These are phyloP conservation scores for Nevesoporus exiguus DNA, from an alignment of 768 basidiomycete species.

Conservation along the genomic window DNA sequence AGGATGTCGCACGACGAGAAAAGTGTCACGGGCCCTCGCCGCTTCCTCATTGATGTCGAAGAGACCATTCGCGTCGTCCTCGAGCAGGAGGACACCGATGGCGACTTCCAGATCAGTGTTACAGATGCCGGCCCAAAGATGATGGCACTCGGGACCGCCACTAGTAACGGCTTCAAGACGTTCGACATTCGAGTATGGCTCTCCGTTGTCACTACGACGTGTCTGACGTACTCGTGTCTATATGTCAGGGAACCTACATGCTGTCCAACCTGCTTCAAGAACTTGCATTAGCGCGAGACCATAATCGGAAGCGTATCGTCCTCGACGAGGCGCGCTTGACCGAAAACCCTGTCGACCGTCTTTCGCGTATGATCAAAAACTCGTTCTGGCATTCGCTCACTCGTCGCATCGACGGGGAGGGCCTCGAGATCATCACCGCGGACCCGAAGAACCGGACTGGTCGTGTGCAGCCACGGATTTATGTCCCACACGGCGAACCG, in stretches of 20 bases:
- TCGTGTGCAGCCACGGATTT: conserved; percentile 87
- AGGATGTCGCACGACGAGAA: conserved; percentile 94
- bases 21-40: conserved; percentile 70
- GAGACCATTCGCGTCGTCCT: conserved; percentile 95
- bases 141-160: conserved; percentile 93
- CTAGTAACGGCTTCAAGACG: conserved; percentile 96
- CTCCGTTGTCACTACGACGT: neutral
- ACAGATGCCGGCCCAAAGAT: conserved; percentile 97
- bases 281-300: conserved; percentile 92
- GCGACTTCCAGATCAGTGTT: conserved; percentile 94
- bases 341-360: conserved; percentile 95
- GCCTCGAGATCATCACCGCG: conserved; percentile 94
- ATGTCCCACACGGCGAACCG: conserved; percentile 90
- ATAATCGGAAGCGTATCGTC: conserved; percentile 92
- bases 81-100: conserved; percentile 97
- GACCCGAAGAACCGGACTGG: conserved; percentile 97
- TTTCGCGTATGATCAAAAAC: conserved; percentile 95
- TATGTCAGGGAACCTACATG: conserved; percentile 92
- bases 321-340: conserved; percentile 98
- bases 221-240: conserved; percentile 8
- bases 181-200: conserved; percentile 85
- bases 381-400: conserved; percentile 99
- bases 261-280: conserved; percentile 98
- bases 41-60: conserved; percentile 96
- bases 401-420: conserved; percentile 94